Base-by-base conservation (phyloP, 2,329 filamentous ascomycete species). In the Penicillium sumatraense region DNA sequence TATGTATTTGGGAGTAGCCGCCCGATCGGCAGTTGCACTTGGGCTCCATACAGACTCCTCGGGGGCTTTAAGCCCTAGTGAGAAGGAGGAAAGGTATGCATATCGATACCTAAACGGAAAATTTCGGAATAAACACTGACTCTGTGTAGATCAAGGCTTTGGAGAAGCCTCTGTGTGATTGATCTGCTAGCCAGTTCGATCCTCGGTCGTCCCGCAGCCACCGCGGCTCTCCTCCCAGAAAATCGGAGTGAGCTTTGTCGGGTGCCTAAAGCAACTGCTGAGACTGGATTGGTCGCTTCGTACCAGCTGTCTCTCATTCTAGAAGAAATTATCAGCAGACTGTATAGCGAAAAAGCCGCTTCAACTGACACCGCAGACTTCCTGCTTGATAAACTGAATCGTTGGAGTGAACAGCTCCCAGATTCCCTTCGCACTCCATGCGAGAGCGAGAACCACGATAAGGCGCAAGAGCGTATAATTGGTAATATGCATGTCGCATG, bases 1-100 rank as follows among this genome's bases (percentile, higher is more conserved):
- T 50, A 86, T 87, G 81, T 87, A 87, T 52, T 67, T 87, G 2
- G 84, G 84, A 0, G 80, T 87, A 8, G 84, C 85, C 1, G 76
- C 81, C 0, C 80, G 83, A 50, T 81, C 84, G 0, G 84, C 85
- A 0, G 80, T 81, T 3, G 82, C 83, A 0, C 63, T 87, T 0
- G 85, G 85, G 0, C 63, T 87, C 6, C 83, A 86, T 16, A 60
- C 57, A 18, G 68, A 68, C 24, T 51, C 54, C 5, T 56, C 58
- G 6, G 58, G 55, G 14, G 47, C 58, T 18, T 33, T 59, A 10
- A 50, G 49, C 5, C 47, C 33, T 2, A 40, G 50, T 13, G 64
- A 70, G 24, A 59, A 61, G 38, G 49, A 59, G 18, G 56, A 63
- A 35, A 54, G 67, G 68, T 65, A 55, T 23, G 50, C 11, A 16